These are phyloP conservation scores for Zelonia costaricensis DNA, from an alignment of 208 protist species.

Conservation along the genomic window DNA sequence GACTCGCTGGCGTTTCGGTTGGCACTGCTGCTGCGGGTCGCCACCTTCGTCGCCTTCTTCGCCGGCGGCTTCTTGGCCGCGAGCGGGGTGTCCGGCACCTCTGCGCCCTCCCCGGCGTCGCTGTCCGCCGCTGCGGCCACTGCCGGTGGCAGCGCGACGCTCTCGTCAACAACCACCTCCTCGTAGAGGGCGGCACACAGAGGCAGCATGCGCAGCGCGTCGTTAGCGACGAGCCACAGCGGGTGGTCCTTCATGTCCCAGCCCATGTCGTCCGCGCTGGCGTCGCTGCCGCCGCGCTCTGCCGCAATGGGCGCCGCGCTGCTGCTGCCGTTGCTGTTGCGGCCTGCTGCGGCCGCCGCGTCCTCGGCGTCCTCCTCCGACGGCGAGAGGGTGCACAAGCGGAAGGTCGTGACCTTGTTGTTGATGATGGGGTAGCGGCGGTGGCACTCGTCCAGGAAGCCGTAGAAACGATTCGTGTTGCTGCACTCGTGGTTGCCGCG, in stretches of 20 bases:
- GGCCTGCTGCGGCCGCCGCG: conserved; percentile 23
- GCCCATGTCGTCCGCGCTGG: conserved; percentile 29
- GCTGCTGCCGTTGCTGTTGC: conserved; percentile 60
- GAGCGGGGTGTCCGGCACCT: too few relatives aligned
- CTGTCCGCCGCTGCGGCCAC: background rate
- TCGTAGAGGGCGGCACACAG: conserved; percentile 97
- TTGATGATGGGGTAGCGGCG: conserved; percentile 79
- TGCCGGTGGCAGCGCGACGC: background rate
- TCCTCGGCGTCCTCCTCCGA: conserved; percentile 26
- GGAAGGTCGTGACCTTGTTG: conserved; percentile 36
- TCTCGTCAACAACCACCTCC: conserved; percentile 17
- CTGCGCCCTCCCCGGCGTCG: background rate
- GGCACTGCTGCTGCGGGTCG: background rate
- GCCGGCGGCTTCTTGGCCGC: background rate
- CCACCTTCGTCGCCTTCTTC: background rate
- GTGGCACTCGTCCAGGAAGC: conserved; percentile 99
- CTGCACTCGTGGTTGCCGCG: conserved; percentile 99
- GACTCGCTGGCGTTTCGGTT: background rate
- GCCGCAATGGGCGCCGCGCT: background rate
- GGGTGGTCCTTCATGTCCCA: conserved; percentile 79
- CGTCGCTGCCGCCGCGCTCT: background rate
- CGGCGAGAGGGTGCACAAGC: conserved; percentile 12
- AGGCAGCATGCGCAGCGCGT: conserved; percentile 70
- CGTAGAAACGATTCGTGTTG: conserved; percentile 99
- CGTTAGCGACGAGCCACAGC: conserved; percentile 76